Base-by-base conservation (phyloP, 495 filamentous ascomycete genomes). In the Cercophora samala region DNA sequence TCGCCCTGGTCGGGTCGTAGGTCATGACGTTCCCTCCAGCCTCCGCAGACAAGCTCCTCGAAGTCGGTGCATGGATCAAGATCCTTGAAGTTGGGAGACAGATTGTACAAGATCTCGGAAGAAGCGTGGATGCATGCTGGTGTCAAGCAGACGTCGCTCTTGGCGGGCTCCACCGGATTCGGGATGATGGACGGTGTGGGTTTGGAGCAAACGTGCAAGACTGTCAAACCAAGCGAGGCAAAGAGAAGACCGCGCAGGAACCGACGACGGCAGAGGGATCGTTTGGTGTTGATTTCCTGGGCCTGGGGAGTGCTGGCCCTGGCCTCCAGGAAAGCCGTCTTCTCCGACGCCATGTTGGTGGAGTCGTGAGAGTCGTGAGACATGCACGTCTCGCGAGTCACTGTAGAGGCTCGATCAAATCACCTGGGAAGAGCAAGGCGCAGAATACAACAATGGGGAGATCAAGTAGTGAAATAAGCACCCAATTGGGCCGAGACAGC, bases 1-100 rank as follows among this genome's bases (percentile, higher is more conserved):
- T 86, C 84, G 19, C 86, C 83, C 68, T 88, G 87, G 72, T 91
- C 88, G 21, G 87, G 76, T 4, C 88, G 85, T 66, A 92, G 85
- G 13, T 46, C 37, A 46, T 46, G 37, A 46, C 37, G 37, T 9
- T 46, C 37, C 11, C 37, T 46, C 84, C 87, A 91, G 21, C 89
- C 89, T 62, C 85, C 87, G 70, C 90, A 93, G 46, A 90, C 87
- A 68, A 86, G 59, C 71, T 87, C 80, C 64, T 91, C 88, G 64
- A 92, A 92, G 60, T 90, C 72, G 56, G 80, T 86, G 68, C 90
- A 93, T 5, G 90, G 87, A 72, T 93, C 88, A 53, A 91, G 77
- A 0, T 85, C 68, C 65, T 82, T 81, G 37, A 46, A 46, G 37
- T 46, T 46, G 15, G 89, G 86, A 19, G 88, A 84, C 29, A 92